Evolutionary conservation across 768 basidiomycete genomes (phyloP), one percentile per base, ranked within the genome.

Genomic region (Albatrellus ellisii): DNA sequence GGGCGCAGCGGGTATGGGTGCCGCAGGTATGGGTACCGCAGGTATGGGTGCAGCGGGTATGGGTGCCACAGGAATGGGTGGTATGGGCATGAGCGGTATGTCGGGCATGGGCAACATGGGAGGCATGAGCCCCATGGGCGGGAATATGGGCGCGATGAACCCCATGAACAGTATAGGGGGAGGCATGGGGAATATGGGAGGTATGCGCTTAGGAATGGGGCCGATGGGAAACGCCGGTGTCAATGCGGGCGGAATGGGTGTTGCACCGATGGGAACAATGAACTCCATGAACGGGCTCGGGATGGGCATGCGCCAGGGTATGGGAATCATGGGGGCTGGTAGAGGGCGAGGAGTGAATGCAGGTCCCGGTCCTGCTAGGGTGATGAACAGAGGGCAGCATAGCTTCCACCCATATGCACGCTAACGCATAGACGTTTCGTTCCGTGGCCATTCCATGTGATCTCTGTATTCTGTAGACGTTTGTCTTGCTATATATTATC

Each of bases 381-480:
- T 74, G 9, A 68, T 62, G 1, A 77, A 79, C 52, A 64, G 84
- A 26, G 83, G 86, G 26, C 78, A 82, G 53, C 83, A 87, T 59
- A 73, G 76, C 49, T 89, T 81, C 62, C 86, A 88, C 52, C 86
- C 86, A 0, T 89, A 89, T 51, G 79, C 82, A 25, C 79, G 84
- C 50, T 84, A 57, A 56, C 25, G 29, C n/a, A n/a, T n/a, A n/a
- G n/a, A n/a, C n/a, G n/a, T n/a, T n/a, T n/a, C n/a, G n/a, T n/a
- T n/a, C n/a, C n/a, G n/a, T n/a, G n/a, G n/a, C n/a, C n/a, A n/a
- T n/a, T n/a, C n/a, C n/a, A n/a, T n/a, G 29, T 17, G 29, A 31
- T 12, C 29, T 31, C 17, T 7, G 3, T 31, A 17, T 17, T 17
- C 17, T 17, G 17, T 31, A 2, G 7, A 31, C 3, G 12, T 31